phyloP scores from a whole-genome alignment of 2,329 filamentous ascomycete genomes.

The Diaporthe vaccinii region DNA sequence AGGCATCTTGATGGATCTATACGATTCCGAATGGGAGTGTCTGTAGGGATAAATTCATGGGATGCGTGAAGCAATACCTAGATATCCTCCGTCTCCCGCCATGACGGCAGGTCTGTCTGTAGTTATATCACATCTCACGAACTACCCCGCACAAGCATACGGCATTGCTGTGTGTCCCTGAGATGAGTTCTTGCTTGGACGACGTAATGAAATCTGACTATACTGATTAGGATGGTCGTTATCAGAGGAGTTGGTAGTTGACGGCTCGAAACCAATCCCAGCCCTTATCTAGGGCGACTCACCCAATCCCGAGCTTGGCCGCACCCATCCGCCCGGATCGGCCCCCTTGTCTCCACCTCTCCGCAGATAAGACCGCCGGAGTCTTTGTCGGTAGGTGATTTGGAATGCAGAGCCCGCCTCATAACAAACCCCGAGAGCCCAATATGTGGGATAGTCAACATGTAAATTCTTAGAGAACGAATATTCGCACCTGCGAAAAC shows the following conservation, averaged over 20 bases:
- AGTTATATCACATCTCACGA: slow-evolving; percentile 24
- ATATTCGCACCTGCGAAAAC: too few relatives aligned
- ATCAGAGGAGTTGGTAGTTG: slow-evolving; percentile 27
- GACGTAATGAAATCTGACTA: slow-evolving; percentile 38
- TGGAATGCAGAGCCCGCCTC: neutral
- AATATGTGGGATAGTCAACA: neutral
- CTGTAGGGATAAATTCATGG: neutral
- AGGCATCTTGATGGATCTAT: slow-evolving; percentile 37
- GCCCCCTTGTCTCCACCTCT: slow-evolving; percentile 35
- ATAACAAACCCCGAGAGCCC: neutral
- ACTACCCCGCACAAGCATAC: slow-evolving; percentile 40
- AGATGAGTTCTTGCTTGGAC: slow-evolving; percentile 18
- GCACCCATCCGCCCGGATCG: slow-evolving; percentile 24
- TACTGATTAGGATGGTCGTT: slow-evolving; percentile 26
- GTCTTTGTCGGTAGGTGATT: neutral
- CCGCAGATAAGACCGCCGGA: slow-evolving; percentile 38
- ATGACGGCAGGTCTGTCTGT: neutral
- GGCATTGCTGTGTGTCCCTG: slow-evolving; percentile 10
- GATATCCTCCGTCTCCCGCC: neutral
- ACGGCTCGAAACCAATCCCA: slow-evolving; percentile 5
- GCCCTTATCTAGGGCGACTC: slow-evolving; percentile 36
- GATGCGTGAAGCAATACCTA: neutral
- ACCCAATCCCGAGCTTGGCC: slow-evolving; percentile 39
- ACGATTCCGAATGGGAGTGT: neutral
- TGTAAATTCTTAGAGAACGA: too few relatives aligned